Conservation (phyloP, 2,329 filamentous ascomycete genomes). For the Metarhizium humberi region DNA sequence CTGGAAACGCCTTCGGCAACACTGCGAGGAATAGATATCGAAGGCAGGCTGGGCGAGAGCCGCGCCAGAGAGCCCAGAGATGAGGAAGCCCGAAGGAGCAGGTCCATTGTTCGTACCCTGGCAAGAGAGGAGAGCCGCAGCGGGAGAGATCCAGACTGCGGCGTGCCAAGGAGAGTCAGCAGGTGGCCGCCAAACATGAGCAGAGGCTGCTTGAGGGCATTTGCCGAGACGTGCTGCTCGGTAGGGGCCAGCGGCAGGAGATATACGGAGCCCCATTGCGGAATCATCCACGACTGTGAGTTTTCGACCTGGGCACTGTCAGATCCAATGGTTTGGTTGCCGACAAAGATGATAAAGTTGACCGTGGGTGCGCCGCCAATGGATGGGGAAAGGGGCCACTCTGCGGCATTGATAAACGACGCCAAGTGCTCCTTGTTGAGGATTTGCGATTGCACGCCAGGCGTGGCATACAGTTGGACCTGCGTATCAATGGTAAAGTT, state of each 20-base stretch:
- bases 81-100: constrained; percentile 82
- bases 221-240: constrained; percentile 45
- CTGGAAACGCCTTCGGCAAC: constrained; percentile 80
- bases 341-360: constrained; percentile 90
- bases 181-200: constrained; percentile 87
- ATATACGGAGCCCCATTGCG: constrained; percentile 80
- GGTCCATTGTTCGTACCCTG: constrained; percentile 75
- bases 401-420: constrained; percentile 93
- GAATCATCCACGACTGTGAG: constrained; percentile 74
- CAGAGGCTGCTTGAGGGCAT: constrained; percentile 68
- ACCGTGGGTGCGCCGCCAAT: constrained; percentile 90
- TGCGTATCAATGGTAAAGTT: constrained; percentile 96
- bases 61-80: constrained; percentile 89
- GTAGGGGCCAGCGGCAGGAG: constrained; percentile 40
- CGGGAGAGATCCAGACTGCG: constrained; percentile 72
- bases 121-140: constrained; percentile 76
- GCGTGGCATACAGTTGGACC: constrained; percentile 83
- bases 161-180: constrained; percentile 77
- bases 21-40: constrained; percentile 80
- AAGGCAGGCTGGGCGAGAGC: constrained; percentile 72
- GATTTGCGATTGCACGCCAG: constrained; percentile 52
- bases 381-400: constrained; percentile 92
- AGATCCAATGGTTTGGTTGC: constrained; percentile 60
- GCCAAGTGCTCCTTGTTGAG: constrained; percentile 80
- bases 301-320: constrained; percentile 31